Base-by-base conservation (phyloP, 2,329 filamentous ascomycete species). In the Penicillium oxalicum region DNA sequence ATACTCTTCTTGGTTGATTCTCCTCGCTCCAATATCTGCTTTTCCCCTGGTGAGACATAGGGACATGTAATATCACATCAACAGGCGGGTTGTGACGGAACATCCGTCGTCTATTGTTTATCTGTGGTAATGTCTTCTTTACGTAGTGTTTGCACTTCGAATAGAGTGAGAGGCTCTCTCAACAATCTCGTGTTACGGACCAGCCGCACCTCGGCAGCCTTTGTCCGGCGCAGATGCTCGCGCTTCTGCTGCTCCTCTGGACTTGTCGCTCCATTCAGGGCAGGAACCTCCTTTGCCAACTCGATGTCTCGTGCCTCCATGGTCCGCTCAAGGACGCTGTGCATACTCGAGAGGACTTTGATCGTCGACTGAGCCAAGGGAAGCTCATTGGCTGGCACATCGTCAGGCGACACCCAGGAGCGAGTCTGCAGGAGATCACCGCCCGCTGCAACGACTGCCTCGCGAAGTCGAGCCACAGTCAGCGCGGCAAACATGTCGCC, bases 401-500 rank as follows among this genome's bases (percentile, higher is more conserved):
- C 74, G 63, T 97, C 90, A 0, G 79, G 80, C 52, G 85, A 89
- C 41, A 87, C 73, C 93, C 93, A 98, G 52, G 82, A 82, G 5
- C 73, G 69, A 2, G 70, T 79, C 6, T 73, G 65, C 12, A 75
- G 69, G 4, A 95, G 70, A 2, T 65, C 60, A 2, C 66, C 59
- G 5, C 61, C 64, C 0, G 73, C 72, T 3, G 70, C 71, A 45
- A 74, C 70, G 1, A 88, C 86, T 26, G 88, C 90, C 74, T 97
- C 88, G 49, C 91, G 84, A 63, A 98, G 82, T 28, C 91, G 83
- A 36, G 88, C 88, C 1, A 95, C 83, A 64, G 89, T 90, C 40
- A 98, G 77, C 6, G 91, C 91, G 28, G 90, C 91, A 65, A 98
- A 97, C 91, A 98, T 96, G 73, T 98, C 93, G 40, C 93, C 93